A percentile compares a stretch with the other conserved stretches of the same genome.
These are phyloP conservation scores for Symbiotaphrina buchneri DNA, from an alignment of 495 filamentous ascomycete species.

Conservation along the genomic window DNA sequence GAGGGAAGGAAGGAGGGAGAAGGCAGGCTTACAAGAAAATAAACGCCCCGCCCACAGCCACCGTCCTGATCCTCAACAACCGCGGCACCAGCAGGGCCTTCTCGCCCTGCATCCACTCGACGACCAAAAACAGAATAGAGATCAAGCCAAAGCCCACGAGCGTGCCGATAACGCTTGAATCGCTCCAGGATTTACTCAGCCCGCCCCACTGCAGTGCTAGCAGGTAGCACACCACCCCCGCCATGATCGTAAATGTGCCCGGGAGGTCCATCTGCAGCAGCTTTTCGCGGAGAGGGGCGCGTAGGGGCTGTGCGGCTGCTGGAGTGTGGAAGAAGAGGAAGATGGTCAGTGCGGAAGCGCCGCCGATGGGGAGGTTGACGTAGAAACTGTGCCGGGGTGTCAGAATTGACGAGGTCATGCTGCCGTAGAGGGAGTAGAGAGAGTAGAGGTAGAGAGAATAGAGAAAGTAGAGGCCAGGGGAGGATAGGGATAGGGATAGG, in stretches of 20 bases:
- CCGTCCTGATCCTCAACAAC: conserved; percentile 9
- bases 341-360: conserved; percentile 14
- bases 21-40: conserved; percentile 9
- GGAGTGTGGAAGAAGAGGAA: conserved; percentile 18
- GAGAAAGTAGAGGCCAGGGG: not conserved
- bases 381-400: conserved; percentile 19
- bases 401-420: not conserved
- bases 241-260: conserved; percentile 11
- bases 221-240: conserved; percentile 13
- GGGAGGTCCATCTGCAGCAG: conserved; percentile 14
- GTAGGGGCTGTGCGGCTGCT: conserved; percentile 8
- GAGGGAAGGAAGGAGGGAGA: conserved; percentile 6
- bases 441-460: not conserved
- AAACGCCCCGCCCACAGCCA: conserved; percentile 8
- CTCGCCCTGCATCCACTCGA: conserved; percentile 11
- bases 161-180: conserved; percentile 11
- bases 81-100: conserved; percentile 8
- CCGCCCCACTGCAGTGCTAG: conserved; percentile 21
- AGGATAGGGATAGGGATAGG: too few species aligned
- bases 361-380: conserved; percentile 29
- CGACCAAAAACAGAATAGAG: conserved; percentile 8
- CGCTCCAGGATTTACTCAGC: conserved; percentile 12
- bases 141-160: conserved; percentile 15
- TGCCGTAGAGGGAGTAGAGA: not conserved
- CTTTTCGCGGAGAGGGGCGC: conserved; percentile 13